Evolutionary conservation across 768 basidiomycete genomes (phyloP).

Genomic region (Paxillus ammoniavirescens): DNA sequence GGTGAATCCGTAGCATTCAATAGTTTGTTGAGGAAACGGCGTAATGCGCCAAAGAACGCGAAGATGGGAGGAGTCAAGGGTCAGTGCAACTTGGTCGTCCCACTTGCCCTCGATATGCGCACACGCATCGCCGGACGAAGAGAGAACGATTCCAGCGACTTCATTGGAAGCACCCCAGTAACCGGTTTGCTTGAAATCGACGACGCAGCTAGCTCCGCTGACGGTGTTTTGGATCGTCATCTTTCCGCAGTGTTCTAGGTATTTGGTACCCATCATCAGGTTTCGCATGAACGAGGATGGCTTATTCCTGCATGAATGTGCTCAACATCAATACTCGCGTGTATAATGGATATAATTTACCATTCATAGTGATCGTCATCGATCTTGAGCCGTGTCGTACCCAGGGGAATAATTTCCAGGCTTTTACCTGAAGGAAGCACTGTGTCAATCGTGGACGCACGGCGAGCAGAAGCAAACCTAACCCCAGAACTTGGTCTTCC

Average conservation of each 20-base stretch:
- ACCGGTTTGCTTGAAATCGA: constrained; percentile 86
- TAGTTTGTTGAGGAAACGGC: constrained; percentile 69
- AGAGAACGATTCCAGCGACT: constrained; percentile 60
- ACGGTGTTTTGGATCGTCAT: constrained; percentile 69
- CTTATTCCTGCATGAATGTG: constrained; percentile 56
- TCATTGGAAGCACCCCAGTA: constrained; percentile 81
- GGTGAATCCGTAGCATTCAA: constrained; percentile 82
- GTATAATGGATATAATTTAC: constrained; percentile 36
- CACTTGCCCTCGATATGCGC: constrained; percentile 84
- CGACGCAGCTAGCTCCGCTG: constrained; percentile 53
- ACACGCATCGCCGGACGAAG: constrained; percentile 49
- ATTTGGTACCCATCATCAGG: constrained; percentile 87
- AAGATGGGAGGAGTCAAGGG: constrained; percentile 64
- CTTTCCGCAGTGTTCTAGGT: constrained; percentile 81
- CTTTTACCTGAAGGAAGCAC: constrained; percentile 64
- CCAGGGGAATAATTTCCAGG: constrained; percentile 81
- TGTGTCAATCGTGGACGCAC: constrained; percentile 18
- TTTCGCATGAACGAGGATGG: constrained; percentile 89
- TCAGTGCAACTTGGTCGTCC: constrained; percentile 79
- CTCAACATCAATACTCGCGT: constrained; percentile 1
- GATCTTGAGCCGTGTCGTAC: constrained; percentile 64
- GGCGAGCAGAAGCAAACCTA: constrained; percentile 28
- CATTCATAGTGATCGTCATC: constrained; percentile 70
- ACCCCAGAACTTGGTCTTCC: constrained; percentile 92
- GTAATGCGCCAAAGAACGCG: constrained; percentile 75